These are phyloP conservation scores for Colletotrichum cereale DNA, from an alignment of 2,329 filamentous ascomycete genomes.

Conservation along the genomic window DNA sequence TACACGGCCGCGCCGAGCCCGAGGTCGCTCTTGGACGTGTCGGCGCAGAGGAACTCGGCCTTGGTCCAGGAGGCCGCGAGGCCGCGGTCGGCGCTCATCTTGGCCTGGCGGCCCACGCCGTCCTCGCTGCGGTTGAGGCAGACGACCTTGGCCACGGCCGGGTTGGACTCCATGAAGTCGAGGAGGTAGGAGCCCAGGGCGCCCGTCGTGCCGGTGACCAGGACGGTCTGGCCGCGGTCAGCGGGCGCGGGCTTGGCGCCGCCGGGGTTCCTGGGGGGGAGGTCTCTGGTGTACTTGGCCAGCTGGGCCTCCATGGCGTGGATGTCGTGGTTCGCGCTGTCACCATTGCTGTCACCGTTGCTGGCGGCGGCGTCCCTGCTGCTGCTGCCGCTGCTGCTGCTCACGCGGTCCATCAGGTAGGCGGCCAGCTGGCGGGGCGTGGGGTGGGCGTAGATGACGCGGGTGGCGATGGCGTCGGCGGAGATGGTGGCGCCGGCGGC, in stretches of 20 bases:
- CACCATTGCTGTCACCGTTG: constrained; percentile 1
- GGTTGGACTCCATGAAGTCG: constrained; percentile 49
- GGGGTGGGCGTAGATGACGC: constrained; percentile 55
- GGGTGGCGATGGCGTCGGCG: constrained; percentile 51
- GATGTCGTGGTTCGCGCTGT: constrained; percentile 42
- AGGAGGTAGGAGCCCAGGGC: constrained; percentile 35
- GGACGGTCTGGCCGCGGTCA: constrained; percentile 49
- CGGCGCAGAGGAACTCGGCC: constrained; percentile 62
- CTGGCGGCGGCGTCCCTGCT: not conserved
- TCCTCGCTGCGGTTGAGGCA: constrained; percentile 63
- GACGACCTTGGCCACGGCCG: constrained; percentile 55
- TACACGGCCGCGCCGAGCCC: constrained; percentile 57
- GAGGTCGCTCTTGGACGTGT: constrained; percentile 60
- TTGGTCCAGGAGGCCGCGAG: constrained; percentile 52
- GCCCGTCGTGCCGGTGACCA: constrained; percentile 35
- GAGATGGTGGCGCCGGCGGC: constrained; percentile 50
- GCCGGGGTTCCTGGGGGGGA: constrained; percentile 44
- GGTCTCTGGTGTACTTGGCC: constrained; percentile 51
- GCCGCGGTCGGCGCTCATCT: constrained; percentile 53
- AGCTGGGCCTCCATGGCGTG: constrained; percentile 51
- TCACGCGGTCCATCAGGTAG: constrained; percentile 47
- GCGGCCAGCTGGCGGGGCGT: constrained; percentile 51
- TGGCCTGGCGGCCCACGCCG: constrained; percentile 55
- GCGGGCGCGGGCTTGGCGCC: constrained; percentile 46
- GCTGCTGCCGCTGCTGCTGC: no score